Conservation (phyloP, 805 yeast genomes). For the Candida michaelii region DNA sequence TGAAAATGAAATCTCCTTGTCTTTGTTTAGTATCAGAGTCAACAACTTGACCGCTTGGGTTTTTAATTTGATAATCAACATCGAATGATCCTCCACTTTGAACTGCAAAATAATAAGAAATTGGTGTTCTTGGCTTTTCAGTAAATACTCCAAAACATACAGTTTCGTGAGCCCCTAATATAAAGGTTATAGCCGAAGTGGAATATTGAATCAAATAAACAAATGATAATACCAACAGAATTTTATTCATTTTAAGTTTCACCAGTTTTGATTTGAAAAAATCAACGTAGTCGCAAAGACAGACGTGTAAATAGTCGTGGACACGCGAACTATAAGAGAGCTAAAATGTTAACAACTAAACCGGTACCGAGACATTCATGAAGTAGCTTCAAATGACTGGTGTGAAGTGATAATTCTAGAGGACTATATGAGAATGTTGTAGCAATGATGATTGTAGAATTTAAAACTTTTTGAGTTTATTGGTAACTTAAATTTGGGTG, state of each 20-base stretch:
- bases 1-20: conserved; percentile 78
- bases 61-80: conserved; percentile 64
- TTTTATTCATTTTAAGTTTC: conserved; percentile 1
- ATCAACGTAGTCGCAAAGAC: conserved; percentile 7
- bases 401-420: too few species aligned
- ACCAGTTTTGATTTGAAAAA: conserved; percentile 1
- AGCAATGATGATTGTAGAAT: too few species aligned
- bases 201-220: conserved; percentile 25
- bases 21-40: conserved; percentile 59
- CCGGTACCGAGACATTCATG: too few species aligned
- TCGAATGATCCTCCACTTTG: conserved; percentile 79
- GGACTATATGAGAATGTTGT: too few species aligned
- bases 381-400: too few species aligned
- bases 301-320: conserved; percentile 4
- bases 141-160: conserved; percentile 74
- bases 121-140: conserved; percentile 53
- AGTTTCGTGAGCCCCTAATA: conserved; percentile 71
- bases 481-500: too few species aligned
- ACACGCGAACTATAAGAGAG: too few species aligned
- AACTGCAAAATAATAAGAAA: conserved; percentile 82
- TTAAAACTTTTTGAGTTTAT: too few species aligned
- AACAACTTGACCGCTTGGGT: conserved; percentile 56
- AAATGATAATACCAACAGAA: conserved; percentile 1
- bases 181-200: conserved; percentile 66
- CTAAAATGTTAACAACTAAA: too few species aligned